These are phyloP conservation scores for Pestalotiopsis fici DNA, from an alignment of 2,329 filamentous ascomycete genomes.

Conservation along the genomic window DNA sequence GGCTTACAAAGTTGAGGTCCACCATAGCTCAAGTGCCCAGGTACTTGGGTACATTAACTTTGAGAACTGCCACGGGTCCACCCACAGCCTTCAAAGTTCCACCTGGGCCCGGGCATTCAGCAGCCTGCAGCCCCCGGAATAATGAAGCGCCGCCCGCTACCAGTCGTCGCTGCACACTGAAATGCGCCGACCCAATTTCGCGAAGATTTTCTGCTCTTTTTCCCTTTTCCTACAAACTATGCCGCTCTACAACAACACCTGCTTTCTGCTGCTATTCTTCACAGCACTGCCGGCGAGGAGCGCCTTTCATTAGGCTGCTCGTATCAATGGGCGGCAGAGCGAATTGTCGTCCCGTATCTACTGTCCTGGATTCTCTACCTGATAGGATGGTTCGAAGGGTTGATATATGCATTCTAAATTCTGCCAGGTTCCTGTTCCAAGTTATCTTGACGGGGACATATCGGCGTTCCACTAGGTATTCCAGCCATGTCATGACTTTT, in stretches of 20 bases:
- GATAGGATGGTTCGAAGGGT: constrained; percentile 85
- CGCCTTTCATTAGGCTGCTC: constrained; percentile 32
- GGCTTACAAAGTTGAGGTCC: background rate
- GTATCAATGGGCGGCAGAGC: constrained; percentile 32
- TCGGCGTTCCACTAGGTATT: background rate
- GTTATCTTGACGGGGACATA: background rate
- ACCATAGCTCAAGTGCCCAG: background rate
- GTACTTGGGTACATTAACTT: background rate
- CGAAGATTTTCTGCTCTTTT: constrained; percentile 10
- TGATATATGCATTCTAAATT: constrained; percentile 57
- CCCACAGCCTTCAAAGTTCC: too few relatives aligned
- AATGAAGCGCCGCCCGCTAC: background rate
- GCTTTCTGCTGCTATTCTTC: constrained; percentile 24
- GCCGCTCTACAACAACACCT: constrained; percentile 28
- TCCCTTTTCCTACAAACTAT: constrained; percentile 19
- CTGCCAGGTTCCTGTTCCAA: background rate
- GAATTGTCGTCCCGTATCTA: constrained; percentile 75
- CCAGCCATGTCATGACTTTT: too few relatives aligned
- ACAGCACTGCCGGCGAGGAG: constrained; percentile 33
- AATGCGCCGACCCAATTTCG: background rate
- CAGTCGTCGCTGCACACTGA: background rate
- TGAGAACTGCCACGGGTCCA: too few relatives aligned
- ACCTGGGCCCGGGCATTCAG: background rate
- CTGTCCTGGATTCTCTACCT: constrained; percentile 77
- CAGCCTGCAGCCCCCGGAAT: background rate